phyloP scores from a whole-genome alignment of 257 asterid species.

The Linaria vulgaris region DNA sequence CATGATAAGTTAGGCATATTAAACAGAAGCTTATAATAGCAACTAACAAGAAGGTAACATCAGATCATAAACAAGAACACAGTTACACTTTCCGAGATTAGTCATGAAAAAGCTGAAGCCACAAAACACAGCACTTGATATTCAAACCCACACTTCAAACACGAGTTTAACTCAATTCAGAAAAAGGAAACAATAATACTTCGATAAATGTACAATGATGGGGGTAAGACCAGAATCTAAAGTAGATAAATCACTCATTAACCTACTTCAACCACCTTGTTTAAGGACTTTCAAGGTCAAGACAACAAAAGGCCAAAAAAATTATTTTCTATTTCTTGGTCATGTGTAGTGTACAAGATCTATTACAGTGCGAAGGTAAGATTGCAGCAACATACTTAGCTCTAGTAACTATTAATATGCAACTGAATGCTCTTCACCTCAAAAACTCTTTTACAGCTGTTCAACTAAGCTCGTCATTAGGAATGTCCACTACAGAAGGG shows the following conservation, averaged over 20 bases:
- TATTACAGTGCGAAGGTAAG: slow-evolving; percentile 15
- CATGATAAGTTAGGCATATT: slow-evolving; percentile 7
- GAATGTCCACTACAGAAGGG: slow-evolving; percentile 37
- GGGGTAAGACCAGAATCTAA: not conserved
- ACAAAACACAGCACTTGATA: not conserved
- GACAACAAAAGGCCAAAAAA: slow-evolving; percentile 14
- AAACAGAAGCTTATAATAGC: slow-evolving; percentile 1
- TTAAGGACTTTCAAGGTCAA: slow-evolving; percentile 15
- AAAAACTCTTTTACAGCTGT: slow-evolving; percentile 28
- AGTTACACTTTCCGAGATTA: not conserved
- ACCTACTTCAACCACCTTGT: slow-evolving; percentile 5
- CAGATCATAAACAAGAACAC: not conserved
- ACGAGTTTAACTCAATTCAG: no score
- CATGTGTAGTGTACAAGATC: slow-evolving; percentile 38
- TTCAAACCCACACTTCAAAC: not conserved
- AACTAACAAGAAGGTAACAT: not conserved
- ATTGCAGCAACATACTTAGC: slow-evolving; percentile 18
- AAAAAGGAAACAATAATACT: no score
- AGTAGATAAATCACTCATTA: slow-evolving; percentile 9
- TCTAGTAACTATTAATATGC: slow-evolving; percentile 8
- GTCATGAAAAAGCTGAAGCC: not conserved
- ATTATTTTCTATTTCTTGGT: slow-evolving; percentile 22
- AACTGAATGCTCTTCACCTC: slow-evolving; percentile 33
- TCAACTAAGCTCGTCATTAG: slow-evolving; percentile 36
- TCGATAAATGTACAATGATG: slow-evolving; percentile 17